Conservation (phyloP, 148 eudicot genomes). For the Hydrangea macrophylla region DNA sequence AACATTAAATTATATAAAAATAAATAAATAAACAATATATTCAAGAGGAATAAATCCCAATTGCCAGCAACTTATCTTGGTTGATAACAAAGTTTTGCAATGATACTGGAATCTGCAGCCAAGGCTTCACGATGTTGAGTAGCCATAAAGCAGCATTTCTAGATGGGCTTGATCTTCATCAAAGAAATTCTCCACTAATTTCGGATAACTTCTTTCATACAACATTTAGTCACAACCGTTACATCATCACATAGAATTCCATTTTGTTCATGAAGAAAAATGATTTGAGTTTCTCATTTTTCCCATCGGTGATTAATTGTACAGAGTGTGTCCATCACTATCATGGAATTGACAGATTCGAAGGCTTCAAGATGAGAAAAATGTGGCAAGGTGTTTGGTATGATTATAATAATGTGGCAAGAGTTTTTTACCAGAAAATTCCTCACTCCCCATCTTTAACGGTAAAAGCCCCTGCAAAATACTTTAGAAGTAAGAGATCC, state of each 20-base stretch:
- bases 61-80: constrained; percentile 17
- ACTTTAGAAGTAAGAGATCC: too few species aligned
- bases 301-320: not conserved
- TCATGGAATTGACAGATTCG: not conserved
- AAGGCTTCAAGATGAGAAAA: not conserved
- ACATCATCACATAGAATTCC: constrained; percentile 8
- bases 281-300: not conserved
- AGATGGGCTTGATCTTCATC: constrained; percentile 4
- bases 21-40: too few species aligned
- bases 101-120: constrained; percentile 5
- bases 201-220: not conserved
- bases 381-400: not conserved
- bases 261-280: not conserved
- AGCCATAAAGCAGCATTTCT: constrained; percentile 13
- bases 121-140: constrained; percentile 8
- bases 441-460: too few species aligned
- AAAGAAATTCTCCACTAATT: constrained; percentile 19
- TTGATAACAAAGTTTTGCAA: constrained; percentile 13
- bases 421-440: too few species aligned
- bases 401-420: too few species aligned
- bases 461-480: too few species aligned
- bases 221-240: not conserved
- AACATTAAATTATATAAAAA: constrained; percentile 12
- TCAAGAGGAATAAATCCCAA: constrained; percentile 27
- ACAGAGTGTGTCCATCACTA: not conserved